Conservation (phyloP, 495 filamentous ascomycete species). For the Penicillium canescens region DNA sequence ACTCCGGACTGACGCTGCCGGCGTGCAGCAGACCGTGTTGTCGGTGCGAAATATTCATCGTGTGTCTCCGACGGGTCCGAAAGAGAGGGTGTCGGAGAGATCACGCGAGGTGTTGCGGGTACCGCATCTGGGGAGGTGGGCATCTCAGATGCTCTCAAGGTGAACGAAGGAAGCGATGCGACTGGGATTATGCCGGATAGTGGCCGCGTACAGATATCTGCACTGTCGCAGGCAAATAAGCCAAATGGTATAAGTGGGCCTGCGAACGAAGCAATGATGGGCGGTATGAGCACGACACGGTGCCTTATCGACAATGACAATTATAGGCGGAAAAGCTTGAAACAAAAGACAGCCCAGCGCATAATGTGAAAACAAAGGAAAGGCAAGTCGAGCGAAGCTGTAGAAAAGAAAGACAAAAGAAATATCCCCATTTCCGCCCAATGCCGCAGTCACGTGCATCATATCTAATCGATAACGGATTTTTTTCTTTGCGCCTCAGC, state of each 20-base stretch:
- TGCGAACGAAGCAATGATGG: constrained; percentile 30
- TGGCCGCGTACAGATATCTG: constrained; percentile 35
- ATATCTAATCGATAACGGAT: constrained; percentile 35
- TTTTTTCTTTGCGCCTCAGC: constrained; percentile 16
- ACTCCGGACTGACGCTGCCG: constrained; percentile 45
- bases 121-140: constrained; percentile 44
- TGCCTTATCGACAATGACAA: constrained; percentile 1
- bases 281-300: constrained; percentile 8
- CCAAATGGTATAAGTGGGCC: constrained; percentile 18
- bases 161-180: constrained; percentile 50
- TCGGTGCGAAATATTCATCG: constrained; percentile 60
- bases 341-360: constrained; percentile 2
- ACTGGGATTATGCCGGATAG: constrained; percentile 50
- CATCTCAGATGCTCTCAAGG: constrained; percentile 42
- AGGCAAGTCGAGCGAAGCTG: constrained; percentile 21
- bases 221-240: constrained; percentile 25
- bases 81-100: constrained; percentile 67
- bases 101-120: constrained; percentile 68
- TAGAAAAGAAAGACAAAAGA: constrained; percentile 27
- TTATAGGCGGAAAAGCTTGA: background rate
- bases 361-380: constrained; percentile 8
- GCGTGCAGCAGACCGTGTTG: constrained; percentile 64
- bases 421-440: constrained; percentile 22
- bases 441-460: constrained; percentile 26
- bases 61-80: constrained; percentile 52